Evolutionary conservation across 2,329 filamentous ascomycete species (phyloP).

Genomic region (Penicillium sp.): DNA sequence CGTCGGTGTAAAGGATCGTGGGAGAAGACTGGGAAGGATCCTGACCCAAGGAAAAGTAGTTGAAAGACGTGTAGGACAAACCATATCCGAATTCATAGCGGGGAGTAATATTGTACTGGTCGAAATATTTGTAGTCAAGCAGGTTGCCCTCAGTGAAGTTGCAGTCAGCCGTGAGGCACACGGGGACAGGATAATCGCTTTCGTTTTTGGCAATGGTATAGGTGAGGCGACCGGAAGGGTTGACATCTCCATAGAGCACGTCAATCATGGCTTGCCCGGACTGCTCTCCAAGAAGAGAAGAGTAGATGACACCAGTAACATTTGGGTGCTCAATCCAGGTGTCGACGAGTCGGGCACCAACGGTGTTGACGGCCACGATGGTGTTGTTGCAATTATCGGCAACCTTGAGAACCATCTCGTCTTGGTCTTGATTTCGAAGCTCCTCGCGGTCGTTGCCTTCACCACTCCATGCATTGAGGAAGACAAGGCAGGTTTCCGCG

Average conservation of each 20-base stretch:
- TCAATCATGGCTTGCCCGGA: constrained; percentile 54
- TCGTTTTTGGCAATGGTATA: constrained; percentile 59
- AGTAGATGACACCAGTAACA: constrained; percentile 61
- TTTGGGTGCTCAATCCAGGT: constrained; percentile 61
- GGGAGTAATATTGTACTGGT: constrained; percentile 35
- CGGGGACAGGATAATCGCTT: constrained; percentile 47
- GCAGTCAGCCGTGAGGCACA: constrained; percentile 10
- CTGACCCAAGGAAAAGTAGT: too few species aligned
- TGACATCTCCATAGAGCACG: constrained; percentile 56
- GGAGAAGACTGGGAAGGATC: too few species aligned
- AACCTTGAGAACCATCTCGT: constrained; percentile 55
- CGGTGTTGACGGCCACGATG: constrained; percentile 63
- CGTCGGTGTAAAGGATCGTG: too few species aligned
- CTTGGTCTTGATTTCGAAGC: constrained; percentile 43
- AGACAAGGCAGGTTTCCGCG: constrained; percentile 5
- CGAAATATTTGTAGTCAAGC: constrained; percentile 54
- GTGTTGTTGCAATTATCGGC: constrained; percentile 59
- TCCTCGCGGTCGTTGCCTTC: constrained; percentile 36
- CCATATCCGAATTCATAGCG: constrained; percentile 38
- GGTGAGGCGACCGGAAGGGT: constrained; percentile 56
- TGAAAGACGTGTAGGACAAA: constrained; percentile 27
- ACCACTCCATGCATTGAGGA: constrained; percentile 50
- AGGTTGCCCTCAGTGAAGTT: constrained; percentile 51
- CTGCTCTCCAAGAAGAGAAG: constrained; percentile 63
- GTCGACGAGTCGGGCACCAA: constrained; percentile 58